A percentile compares a stretch with the other conserved stretches of the same genome.
Conservation (phyloP, 1,139 yeast species). For the Candida gigantensis region DNA sequence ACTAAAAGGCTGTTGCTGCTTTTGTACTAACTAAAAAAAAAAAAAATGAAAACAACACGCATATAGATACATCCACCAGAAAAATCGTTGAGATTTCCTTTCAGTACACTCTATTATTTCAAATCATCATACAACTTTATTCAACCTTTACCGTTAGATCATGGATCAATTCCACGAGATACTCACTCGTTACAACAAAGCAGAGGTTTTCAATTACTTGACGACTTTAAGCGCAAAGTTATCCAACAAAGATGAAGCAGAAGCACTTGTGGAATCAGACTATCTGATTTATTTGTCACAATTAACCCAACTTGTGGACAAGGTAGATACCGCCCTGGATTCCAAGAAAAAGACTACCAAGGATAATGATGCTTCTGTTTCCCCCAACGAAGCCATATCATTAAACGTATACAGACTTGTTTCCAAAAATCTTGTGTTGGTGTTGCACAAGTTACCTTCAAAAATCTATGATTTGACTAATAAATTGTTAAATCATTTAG, state of each 20-base stretch:
- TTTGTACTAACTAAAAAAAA: too few relatives aligned
- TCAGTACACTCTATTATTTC: too few relatives aligned
- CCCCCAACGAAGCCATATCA: conserved; percentile 19
- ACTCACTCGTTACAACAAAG: conserved; percentile 21
- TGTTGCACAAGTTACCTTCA: conserved; percentile 35
- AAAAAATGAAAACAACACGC: conserved; percentile 2
- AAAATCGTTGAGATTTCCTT: too few relatives aligned
- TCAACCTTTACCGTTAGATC: not conserved
- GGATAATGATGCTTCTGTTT: conserved; percentile 5
- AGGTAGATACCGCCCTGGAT: conserved; percentile 16
- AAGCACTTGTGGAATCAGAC: conserved; percentile 16
- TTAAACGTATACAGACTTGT: conserved; percentile 30
- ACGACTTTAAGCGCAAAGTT: conserved; percentile 25
- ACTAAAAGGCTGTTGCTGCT: too few relatives aligned
- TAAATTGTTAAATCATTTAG: conserved; percentile 32
- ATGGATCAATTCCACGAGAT: conserved; percentile 20
- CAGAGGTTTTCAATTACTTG: conserved; percentile 26
- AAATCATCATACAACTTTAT: too few relatives aligned
- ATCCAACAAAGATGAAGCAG: conserved; percentile 12
- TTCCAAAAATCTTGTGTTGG: conserved; percentile 30
- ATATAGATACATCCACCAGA: not conserved
- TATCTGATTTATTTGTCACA: conserved; percentile 19
- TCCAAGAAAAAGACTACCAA: conserved; percentile 17
- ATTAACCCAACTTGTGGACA: conserved; percentile 21
- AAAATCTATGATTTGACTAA: conserved; percentile 44